Conservation (phyloP, 306 rosid species). For the Senna siamea region DNA sequence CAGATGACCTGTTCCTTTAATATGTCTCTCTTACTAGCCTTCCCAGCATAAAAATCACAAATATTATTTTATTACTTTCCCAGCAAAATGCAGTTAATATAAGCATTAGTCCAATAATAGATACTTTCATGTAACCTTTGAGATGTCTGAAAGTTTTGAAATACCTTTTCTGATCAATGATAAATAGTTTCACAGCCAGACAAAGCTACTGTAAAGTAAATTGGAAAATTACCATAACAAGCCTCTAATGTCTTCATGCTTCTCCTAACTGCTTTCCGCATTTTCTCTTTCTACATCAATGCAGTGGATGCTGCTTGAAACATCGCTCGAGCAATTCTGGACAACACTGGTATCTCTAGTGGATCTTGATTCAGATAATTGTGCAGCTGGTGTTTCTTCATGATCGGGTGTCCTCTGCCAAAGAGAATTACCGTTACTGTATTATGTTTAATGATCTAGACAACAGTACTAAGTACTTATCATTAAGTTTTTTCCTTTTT, state of each 20-base stretch:
- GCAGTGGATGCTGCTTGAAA: conserved; percentile 32
- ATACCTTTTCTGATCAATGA: background rate
- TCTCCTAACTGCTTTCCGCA: conserved; percentile 25
- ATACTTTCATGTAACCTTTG: background rate
- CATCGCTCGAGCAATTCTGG: conserved; percentile 45
- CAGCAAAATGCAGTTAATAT: background rate
- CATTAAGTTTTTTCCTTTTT: background rate
- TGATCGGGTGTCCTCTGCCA: conserved; percentile 37
- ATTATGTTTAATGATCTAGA: conserved; percentile 19
- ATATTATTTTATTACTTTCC: background rate
- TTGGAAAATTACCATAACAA: conserved; percentile 28
- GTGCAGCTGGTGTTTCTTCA: conserved; percentile 43
- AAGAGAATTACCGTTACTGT: conserved; percentile 33
- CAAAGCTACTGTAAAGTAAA: conserved; percentile 1
- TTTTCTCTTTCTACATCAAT: conserved; percentile 45
- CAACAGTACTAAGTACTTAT: background rate
- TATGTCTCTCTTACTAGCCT: background rate
- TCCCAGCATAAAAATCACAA: background rate
- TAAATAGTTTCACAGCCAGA: background rate
- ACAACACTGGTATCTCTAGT: conserved; percentile 38
- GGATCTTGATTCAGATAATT: conserved; percentile 42
- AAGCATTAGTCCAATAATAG: background rate
- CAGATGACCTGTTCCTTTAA: background rate
- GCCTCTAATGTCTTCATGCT: conserved; percentile 27
- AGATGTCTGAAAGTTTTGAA: background rate